Base-by-base conservation (phyloP, 2,329 filamentous ascomycete species). In the Cladosporium sp. region DNA sequence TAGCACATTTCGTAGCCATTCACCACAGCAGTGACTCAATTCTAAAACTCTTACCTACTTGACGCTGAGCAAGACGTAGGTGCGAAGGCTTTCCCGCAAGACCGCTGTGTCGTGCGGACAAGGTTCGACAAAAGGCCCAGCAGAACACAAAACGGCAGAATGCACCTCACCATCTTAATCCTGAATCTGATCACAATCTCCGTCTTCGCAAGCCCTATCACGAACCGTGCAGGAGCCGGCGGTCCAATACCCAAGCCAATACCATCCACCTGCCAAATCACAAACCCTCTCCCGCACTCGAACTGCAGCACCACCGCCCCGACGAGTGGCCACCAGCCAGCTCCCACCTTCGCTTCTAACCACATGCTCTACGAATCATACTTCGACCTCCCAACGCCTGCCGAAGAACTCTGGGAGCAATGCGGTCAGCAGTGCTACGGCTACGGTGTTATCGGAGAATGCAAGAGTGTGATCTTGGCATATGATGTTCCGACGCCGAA, bases 361-460 rank as follows among this genome's bases (percentile, higher is more conserved):
- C 76, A 69, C 59, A 56, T 75, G 52, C 66, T 74, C 61, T 75
- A 72, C 67, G 69, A 73, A 14, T 77, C 77, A 71, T 80, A 79
- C 67, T 72, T 74, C 21, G 66, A 72, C 21, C 62, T 59, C 10
- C 40, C 60, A 31, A 28, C 52, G 11, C 61, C 66, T 23, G 64
- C 65, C 23, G 33, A 44, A 3, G 59, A 67, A 7, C 68, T 70
- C 61, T 73, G 72, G 16, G 61, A 72, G 62, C 73, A 77, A 61
- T 80, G 78, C 67, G 71, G 76, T 3, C 62, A 80, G 66, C 79
- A 80, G 67, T 81, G 79, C 70, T 77, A 80, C 64, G 78, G 79
- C 14, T 78, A 76, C 55, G 65, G 66, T 18, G 69, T 73, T 49
- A 66, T 66, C n/a, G 69, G 67, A 11, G 68, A 76, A 46, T 81